These are phyloP conservation scores for Cadophora malorum DNA, from an alignment of 2,329 filamentous ascomycete species.

Conservation along the genomic window DNA sequence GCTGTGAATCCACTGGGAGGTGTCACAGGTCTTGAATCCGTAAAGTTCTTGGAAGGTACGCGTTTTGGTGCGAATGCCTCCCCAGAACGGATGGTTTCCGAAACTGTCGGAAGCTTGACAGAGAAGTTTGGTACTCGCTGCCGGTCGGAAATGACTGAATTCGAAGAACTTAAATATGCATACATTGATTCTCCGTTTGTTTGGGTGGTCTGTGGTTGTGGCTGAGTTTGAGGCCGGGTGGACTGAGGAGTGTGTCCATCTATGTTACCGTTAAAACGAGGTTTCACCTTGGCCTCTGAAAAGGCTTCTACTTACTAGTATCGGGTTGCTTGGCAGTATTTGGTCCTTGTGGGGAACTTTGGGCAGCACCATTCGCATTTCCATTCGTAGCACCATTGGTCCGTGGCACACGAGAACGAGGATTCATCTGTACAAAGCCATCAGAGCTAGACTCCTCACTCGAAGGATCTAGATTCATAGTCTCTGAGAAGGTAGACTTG, in stretches of 20 bases:
- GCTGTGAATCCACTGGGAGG: constrained; percentile 43
- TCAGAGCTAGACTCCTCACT: constrained; percentile 30
- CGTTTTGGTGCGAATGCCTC: constrained; percentile 3
- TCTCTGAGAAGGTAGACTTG: constrained; percentile 13
- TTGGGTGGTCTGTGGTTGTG: constrained; percentile 2
- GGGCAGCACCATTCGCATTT: constrained; percentile 26
- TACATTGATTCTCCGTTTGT: constrained; percentile 42
- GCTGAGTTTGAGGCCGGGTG: constrained; percentile 22
- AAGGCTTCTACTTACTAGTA: constrained; percentile 37
- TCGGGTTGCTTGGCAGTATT: constrained; percentile 18
- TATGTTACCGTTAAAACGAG: constrained; percentile 33
- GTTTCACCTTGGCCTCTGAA: constrained; percentile 21
- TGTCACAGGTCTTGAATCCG: constrained; percentile 22
- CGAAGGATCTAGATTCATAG: constrained; percentile 21
- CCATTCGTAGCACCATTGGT: constrained; percentile 15
- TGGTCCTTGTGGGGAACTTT: constrained; percentile 16
- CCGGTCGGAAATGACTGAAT: constrained; percentile 8
- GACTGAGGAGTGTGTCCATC: constrained; percentile 35
- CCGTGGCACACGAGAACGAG: constrained; percentile 15
- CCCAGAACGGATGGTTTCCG: constrained; percentile 18
- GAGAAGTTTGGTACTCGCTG: constrained; percentile 16
- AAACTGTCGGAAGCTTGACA: constrained; percentile 33
- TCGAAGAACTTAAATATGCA: constrained; percentile 30
- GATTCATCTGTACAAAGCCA: constrained; percentile 25
- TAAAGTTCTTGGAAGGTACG: constrained; percentile 25